These are phyloP conservation scores for Populus ilicifolia DNA, from an alignment of 345 rosid genomes.

Conservation along the genomic window DNA sequence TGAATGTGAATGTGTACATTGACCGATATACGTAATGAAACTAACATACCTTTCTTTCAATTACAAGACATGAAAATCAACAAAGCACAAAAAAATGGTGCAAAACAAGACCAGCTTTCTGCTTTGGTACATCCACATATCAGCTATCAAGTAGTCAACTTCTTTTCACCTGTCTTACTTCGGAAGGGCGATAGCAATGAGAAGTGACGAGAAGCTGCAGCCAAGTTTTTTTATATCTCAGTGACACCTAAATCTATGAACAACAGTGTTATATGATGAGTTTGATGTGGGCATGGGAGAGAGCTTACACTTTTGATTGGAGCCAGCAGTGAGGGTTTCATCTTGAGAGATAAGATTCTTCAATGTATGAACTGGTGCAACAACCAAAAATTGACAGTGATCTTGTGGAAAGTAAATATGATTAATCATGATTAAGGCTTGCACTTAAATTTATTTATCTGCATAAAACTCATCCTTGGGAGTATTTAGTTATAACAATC, in stretches of 20 bases:
- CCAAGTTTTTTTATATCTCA: not conserved
- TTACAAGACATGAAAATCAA: not conserved
- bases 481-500: not conserved
- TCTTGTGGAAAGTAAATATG: not conserved
- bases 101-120: constrained; percentile 8
- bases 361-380: constrained; percentile 62
- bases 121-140: constrained; percentile 15
- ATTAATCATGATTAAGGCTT: not conserved
- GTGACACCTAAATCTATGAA: not conserved
- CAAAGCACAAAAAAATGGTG: constrained; percentile 8
- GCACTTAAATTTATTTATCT: not conserved
- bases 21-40: constrained; percentile 1
- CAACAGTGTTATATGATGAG: not conserved
- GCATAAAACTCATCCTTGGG: not conserved
- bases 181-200: constrained; percentile 74
- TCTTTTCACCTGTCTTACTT: constrained; percentile 69
- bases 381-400: constrained; percentile 22
- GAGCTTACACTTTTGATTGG: constrained; percentile 62
- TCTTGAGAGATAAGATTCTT: constrained; percentile 85
- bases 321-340: constrained; percentile 53
- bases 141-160: constrained; percentile 28
- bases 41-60: constrained; percentile 1
- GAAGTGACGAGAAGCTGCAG: constrained; percentile 76
- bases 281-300: not conserved
- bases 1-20: constrained; percentile 16